phyloP scores from a whole-genome alignment of 164 flowering plant genomes.

The Kalanchoe fedtschenkoi region DNA sequence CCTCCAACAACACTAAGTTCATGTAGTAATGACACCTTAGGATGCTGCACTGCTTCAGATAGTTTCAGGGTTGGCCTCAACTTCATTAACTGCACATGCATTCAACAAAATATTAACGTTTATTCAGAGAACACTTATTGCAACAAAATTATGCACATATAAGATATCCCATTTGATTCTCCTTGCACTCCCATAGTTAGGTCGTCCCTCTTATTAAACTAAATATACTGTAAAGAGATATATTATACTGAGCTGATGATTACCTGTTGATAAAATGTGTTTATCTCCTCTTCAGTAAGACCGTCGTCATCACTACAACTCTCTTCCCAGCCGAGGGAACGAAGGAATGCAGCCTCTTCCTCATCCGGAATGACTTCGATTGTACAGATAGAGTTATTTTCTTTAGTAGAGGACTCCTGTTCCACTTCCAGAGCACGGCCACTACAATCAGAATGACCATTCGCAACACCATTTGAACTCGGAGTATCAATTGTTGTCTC shows the following conservation, averaged over 20 bases:
- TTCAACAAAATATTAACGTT: not conserved
- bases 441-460: constrained; percentile 23
- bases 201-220: not conserved
- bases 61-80: constrained; percentile 26
- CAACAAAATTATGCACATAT: too few relatives aligned
- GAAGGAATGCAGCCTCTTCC: constrained; percentile 67
- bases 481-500: constrained; percentile 12
- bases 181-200: constrained; percentile 1
- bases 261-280: constrained; percentile 58
- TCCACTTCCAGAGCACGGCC: constrained; percentile 27
- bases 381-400: constrained; percentile 13
- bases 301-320: constrained; percentile 60
- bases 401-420: constrained; percentile 16
- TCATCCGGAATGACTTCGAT: constrained; percentile 25
- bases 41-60: constrained; percentile 19
- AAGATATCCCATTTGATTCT: not conserved
- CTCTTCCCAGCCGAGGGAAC: constrained; percentile 93
- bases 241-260: not conserved
- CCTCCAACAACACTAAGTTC: constrained; percentile 12
- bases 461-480: constrained; percentile 25
- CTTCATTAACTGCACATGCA: constrained; percentile 38
- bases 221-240: not conserved
- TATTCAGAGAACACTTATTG: too few relatives aligned
- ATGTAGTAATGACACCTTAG: constrained; percentile 16
- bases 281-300: constrained; percentile 85